These are phyloP conservation scores for Oryza longistaminata DNA, from an alignment of 176 grass and related monocot genomes.

Conservation along the genomic window DNA sequence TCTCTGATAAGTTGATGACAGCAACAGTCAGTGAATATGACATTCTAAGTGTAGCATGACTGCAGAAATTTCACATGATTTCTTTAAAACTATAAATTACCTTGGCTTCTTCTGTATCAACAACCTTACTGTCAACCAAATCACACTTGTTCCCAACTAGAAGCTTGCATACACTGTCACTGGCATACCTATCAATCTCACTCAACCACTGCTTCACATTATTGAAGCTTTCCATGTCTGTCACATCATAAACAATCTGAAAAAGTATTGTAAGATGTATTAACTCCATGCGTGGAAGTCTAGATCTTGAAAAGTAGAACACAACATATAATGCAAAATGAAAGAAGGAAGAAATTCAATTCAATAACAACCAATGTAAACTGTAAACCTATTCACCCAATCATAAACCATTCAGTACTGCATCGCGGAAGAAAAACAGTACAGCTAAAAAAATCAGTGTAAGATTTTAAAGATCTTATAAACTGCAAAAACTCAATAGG, in stretches of 20 bases:
- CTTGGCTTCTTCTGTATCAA: slow-evolving; percentile 83
- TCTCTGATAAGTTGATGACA: background rate
- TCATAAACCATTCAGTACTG: background rate
- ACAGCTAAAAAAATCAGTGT: background rate
- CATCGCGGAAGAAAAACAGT: background rate
- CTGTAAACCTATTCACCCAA: background rate
- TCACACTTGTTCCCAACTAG: slow-evolving; percentile 96
- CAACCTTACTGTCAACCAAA: slow-evolving; percentile 83
- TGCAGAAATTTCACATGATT: background rate
- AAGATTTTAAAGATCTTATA: background rate
- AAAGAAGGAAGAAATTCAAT: background rate
- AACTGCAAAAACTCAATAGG: slow-evolving; percentile 27
- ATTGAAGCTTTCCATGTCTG: slow-evolving; percentile 85
- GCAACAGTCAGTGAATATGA: background rate
- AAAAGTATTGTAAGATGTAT: slow-evolving; percentile 12
- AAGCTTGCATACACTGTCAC: slow-evolving; percentile 94
- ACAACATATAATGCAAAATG: background rate
- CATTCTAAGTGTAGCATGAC: background rate
- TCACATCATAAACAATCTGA: slow-evolving; percentile 94
- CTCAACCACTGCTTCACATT: slow-evolving; percentile 92
- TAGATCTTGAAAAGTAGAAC: background rate
- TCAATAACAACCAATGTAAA: background rate
- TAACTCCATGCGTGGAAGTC: background rate
- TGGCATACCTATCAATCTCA: slow-evolving; percentile 98
- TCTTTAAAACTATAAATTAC: slow-evolving; percentile 28